Evolutionary conservation across 208 protist genomes (phyloP).

Genomic region (Lotmaria passim): DNA sequence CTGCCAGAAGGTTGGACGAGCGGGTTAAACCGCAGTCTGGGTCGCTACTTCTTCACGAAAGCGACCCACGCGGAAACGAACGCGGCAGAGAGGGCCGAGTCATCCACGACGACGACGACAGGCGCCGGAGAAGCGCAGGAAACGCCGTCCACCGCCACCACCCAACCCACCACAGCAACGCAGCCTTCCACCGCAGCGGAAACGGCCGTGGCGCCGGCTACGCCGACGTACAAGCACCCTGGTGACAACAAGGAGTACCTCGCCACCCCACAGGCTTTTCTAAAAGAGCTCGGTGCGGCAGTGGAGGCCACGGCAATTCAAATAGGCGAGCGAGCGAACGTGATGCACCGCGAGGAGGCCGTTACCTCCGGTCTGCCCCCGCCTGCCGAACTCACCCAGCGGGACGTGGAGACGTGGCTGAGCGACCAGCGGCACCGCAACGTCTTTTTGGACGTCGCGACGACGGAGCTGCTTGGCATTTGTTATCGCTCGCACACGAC

Average conservation of each 20-base stretch:
- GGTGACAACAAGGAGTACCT: slow-evolving; percentile 65
- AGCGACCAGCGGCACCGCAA: slow-evolving; percentile 70
- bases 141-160: too few relatives aligned
- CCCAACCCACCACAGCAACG: too few relatives aligned
- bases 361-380: slow-evolving; percentile 9
- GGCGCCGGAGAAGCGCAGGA: neutral
- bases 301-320: slow-evolving; percentile 32
- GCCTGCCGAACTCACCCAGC: slow-evolving; percentile 25
- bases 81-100: neutral
- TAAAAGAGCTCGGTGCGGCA: slow-evolving; percentile 37
- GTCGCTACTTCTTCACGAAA: slow-evolving; percentile 82
- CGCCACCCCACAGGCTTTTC: slow-evolving; percentile 76
- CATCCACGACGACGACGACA: neutral
- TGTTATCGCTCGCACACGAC: slow-evolving; percentile 42
- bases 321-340: slow-evolving; percentile 33
- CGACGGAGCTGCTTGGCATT: slow-evolving; percentile 56
- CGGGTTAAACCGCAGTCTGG: slow-evolving; percentile 53
- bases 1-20: slow-evolving; percentile 71
- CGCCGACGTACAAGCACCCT: slow-evolving; percentile 71
- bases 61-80: neutral
- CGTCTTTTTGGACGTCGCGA: slow-evolving; percentile 65
- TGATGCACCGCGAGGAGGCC: slow-evolving; percentile 24
- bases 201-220: slow-evolving; percentile 12
- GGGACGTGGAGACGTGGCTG: slow-evolving; percentile 57
- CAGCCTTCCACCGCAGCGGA: neutral